Evolutionary conservation across 768 basidiomycete genomes (phyloP).

Genomic region (Psilocybe subaeruginosa): DNA sequence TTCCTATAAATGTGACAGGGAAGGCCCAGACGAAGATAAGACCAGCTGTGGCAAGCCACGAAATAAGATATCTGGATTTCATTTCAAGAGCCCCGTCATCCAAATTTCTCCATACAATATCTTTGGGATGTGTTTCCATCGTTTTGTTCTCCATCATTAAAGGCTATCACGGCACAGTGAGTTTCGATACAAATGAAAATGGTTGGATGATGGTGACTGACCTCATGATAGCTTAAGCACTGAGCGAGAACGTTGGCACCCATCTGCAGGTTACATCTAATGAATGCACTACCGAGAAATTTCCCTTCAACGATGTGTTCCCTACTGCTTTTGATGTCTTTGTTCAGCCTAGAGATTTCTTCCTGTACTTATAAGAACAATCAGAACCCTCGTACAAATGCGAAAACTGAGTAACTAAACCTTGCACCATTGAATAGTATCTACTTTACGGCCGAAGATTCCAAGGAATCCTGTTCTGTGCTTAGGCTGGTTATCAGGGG

Average conservation of each 20-base stretch:
- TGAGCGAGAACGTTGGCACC: conserved; percentile 75
- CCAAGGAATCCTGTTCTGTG: conserved; percentile 54
- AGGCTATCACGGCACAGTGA: conserved; percentile 35
- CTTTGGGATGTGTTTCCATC: conserved; percentile 57
- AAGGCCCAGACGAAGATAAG: conserved; percentile 68
- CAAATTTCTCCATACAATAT: conserved; percentile 62
- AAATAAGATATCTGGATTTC: conserved; percentile 53
- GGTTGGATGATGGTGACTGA: conserved; percentile 21
- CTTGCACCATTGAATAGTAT: conserved; percentile 67
- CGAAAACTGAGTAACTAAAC: conserved; percentile 18
- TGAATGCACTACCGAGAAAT: conserved; percentile 60
- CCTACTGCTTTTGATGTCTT: conserved; percentile 42
- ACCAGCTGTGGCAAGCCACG: conserved; percentile 59
- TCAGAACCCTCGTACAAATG: background rate
- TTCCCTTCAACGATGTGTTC: conserved; percentile 41
- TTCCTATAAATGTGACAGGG: conserved; percentile 68
- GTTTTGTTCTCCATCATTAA: conserved; percentile 61
- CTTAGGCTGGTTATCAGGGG: conserved; percentile 50
- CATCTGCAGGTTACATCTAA: conserved; percentile 72
- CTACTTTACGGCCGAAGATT: conserved; percentile 61
- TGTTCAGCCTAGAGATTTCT: conserved; percentile 53
- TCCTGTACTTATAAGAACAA: conserved; percentile 30
- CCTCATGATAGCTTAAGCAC: conserved; percentile 55
- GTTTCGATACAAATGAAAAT: background rate
- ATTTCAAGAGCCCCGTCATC: conserved; percentile 56